A percentile compares a stretch with the other conserved stretches of the same genome.
phyloP scores from a whole-genome alignment of 352 stramenopile genomes.

The Globisporangium spiculum region DNA sequence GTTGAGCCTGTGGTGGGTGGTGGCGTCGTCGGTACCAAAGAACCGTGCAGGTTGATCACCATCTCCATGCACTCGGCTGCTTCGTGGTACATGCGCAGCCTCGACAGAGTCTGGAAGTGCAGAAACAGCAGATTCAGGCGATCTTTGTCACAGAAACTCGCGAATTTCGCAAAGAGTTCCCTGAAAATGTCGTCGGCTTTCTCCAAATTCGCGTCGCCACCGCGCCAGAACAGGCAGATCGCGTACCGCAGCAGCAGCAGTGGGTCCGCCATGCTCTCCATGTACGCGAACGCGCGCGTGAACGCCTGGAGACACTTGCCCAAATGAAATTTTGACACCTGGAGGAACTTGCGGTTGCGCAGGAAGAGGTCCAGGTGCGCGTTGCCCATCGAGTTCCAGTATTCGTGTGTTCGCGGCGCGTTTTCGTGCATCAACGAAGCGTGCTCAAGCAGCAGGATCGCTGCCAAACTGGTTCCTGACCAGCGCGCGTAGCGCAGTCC shows the following conservation, averaged over 20 bases:
- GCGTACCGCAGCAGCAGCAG: conserved; percentile 59
- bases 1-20: neutral
- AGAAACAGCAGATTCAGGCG: conserved; percentile 53
- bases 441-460: conserved; percentile 59
- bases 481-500: conserved; percentile 56
- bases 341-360: conserved; percentile 60
- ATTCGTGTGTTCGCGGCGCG: conserved; percentile 45
- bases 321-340: conserved; percentile 48
- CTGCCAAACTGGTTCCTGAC: conserved; percentile 46
- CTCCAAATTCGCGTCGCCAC: conserved; percentile 42
- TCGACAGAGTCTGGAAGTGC: conserved; percentile 59
- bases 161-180: conserved; percentile 52
- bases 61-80: conserved; percentile 48
- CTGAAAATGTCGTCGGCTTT: conserved; percentile 54
- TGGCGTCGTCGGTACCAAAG: neutral
- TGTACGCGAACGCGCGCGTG: conserved; percentile 56
- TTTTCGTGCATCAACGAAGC: conserved; percentile 40
- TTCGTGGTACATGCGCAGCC: conserved; percentile 48
- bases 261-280: conserved; percentile 60
- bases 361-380: conserved; percentile 66
- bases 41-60: conserved; percentile 28
- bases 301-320: conserved; percentile 49
- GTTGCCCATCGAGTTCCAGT: conserved; percentile 66
- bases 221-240: conserved; percentile 60
- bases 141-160: conserved; percentile 62